Evolutionary conservation across 208 protist species (phyloP), one percentile per base, ranked within the genome.

Genomic region (Acanthamoeba triangularis): DNA sequence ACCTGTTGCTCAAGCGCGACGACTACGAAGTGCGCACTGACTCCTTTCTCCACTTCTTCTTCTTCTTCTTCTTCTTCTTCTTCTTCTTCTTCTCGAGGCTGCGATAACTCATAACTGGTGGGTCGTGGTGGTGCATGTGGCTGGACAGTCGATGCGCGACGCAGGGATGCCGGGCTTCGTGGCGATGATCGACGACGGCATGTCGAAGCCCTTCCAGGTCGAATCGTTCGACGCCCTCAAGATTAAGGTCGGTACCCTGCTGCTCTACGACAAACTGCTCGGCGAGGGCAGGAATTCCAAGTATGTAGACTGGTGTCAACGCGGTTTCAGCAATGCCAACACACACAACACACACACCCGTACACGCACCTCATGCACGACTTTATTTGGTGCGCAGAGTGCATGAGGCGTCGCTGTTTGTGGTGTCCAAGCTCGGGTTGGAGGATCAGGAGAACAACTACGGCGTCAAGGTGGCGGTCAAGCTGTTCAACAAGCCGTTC

Each of bases 371-470:
- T 92, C 25, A 92, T 14, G 18, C 54, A 25, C 18, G 14, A 18
- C 54, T 59, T 18, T 25, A 18, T 14, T 65, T 65, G 59, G 2
- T 7, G 25, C 7, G 59, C 30, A 93, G 88, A 78, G 61, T 93
- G 35, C 88, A 93, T 25, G 88, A 93, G 35, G 88, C 88, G 3
- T 47, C 88, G 41, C n/a, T 93, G 35, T 93, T 93, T n/a, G 59
- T 93, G 30, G 63, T 91, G 84, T 63, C 59, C 49, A 93, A 76
- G 61, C 63, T 72, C 11, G 80, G 80, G 16, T 16, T 88, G 11
- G 63, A 93, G 88, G 88, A 93, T 16, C 59, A 52, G 35, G 88
- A 93, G 88, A 56, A 93, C 37, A 93, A 93, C 47, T 93, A 93
- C 33, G 88, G 88, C 41, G 61, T 41, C 23, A 93, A 93, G 44